Percentiles rank a stretch among this genome's conserved stretches.
phyloP scores from a whole-genome alignment of 257 asterid genomes.

The Paraleonurus japonicus region DNA sequence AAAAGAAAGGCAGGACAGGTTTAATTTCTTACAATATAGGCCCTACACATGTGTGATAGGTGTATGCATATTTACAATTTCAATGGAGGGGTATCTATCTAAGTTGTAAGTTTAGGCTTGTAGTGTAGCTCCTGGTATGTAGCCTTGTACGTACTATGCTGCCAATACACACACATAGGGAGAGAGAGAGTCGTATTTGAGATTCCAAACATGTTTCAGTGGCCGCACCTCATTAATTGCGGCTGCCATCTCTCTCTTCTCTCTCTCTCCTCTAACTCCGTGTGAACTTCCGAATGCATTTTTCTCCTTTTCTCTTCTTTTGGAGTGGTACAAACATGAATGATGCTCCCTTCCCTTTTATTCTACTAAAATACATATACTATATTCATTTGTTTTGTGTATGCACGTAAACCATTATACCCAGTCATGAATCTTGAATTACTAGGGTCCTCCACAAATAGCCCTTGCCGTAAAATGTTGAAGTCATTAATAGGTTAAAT shows the following conservation, averaged over 20 bases:
- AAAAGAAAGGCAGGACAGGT: constrained; percentile 25
- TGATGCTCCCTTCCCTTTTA: neutral
- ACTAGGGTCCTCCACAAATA: too few species aligned
- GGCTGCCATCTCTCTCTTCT: constrained; percentile 17
- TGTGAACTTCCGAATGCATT: too few species aligned
- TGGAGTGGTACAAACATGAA: neutral
- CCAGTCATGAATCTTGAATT: too few species aligned
- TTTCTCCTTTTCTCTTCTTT: neutral
- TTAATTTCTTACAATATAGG: constrained; percentile 20
- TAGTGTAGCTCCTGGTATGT: constrained; percentile 9
- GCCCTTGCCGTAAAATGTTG: too few species aligned
- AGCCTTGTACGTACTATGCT: neutral
- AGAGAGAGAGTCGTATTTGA: constrained; percentile 17
- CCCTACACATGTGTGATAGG: constrained; percentile 8
- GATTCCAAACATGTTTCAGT: constrained; percentile 53
- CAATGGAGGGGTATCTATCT: constrained; percentile 11
- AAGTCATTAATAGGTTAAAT: too few species aligned
- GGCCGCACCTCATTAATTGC: constrained; percentile 33
- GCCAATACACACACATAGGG: neutral
- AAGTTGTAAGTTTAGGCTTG: constrained; percentile 6
- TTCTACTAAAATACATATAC: neutral
- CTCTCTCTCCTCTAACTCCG: constrained; percentile 26
- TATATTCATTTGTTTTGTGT: too few species aligned
- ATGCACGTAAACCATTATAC: too few species aligned
- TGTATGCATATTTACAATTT: neutral